Conservation (phyloP, 2,329 filamentous ascomycete species). For the Verticillium dahliae region DNA sequence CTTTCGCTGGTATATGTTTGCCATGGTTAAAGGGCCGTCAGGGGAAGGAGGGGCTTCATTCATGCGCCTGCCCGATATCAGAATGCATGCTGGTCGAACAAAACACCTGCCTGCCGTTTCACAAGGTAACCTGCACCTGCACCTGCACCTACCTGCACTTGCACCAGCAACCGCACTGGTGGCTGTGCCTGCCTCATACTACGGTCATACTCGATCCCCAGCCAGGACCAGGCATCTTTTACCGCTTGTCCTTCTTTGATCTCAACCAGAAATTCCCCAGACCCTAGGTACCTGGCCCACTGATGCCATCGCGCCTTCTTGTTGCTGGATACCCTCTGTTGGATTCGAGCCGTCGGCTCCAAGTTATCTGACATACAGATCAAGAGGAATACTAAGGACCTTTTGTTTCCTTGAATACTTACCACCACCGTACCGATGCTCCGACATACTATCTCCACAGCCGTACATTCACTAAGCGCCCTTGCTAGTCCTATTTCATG, state of each 20-base stretch:
- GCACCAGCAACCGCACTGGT: background rate
- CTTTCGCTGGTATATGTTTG: background rate
- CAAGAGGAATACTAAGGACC: too few relatives aligned
- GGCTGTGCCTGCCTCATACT: background rate
- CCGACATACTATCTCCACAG: background rate
- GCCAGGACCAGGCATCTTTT: background rate
- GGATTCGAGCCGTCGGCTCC: too few relatives aligned
- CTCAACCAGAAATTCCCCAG: background rate
- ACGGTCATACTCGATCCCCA: background rate
- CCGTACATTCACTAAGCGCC: background rate
- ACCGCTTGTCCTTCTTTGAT: background rate
- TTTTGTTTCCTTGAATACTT: background rate
- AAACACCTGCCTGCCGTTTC: background rate
- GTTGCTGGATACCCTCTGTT: too few relatives aligned
- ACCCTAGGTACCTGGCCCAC: too few relatives aligned
- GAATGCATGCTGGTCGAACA: background rate
- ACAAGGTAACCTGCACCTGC: background rate
- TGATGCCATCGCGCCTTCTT: too few relatives aligned
- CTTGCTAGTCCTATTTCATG: background rate
- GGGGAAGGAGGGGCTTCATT: background rate
- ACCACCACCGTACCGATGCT: background rate
- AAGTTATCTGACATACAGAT: too few relatives aligned
- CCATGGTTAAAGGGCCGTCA: background rate
- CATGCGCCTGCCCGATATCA: background rate
- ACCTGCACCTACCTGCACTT: background rate